Base-by-base conservation (phyloP, 208 protist genomes). In the Herpetomonas tarakana region DNA sequence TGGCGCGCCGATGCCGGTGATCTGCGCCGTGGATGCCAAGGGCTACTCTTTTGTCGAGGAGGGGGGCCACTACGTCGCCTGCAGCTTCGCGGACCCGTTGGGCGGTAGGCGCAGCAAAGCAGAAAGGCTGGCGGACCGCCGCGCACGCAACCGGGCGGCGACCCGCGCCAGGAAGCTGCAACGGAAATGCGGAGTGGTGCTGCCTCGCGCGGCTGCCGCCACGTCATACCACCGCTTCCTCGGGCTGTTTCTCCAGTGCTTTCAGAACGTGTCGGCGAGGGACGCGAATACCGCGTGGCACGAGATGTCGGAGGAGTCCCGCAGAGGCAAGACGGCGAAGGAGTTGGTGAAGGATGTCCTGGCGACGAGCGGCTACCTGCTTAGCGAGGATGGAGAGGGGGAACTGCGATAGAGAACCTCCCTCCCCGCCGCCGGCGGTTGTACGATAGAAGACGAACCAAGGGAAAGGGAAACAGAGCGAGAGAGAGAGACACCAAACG, bases 11-110 rank as follows among this genome's bases (percentile, higher is more conserved):
- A 26, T 35, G 11, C 58, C 68, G 22, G 65, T 70, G 12, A 78
- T 90, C 21, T 65, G 73, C 9, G 71, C 83, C 3, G 78, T 86
- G 29, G 76, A 90, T 49, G 67, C 69, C 16, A 49, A 52, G 3
- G 83, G 83, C 2, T 62, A 65, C 7, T 90, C 84, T 63, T 29
- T 74, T 3, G 79, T 86, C 1, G 62, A 67, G 41, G 54, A 76
- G 0, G 68, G 71, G 16, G 57, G 39, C 2, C 51, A 25, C 1
- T 90, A 90, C 59, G 50, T 58, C 18, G 69, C 76, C 0, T 62
- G 31, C 46, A 52, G 65, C 21, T 62, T 78, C 44, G 19, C 44
- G 6, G 44, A 49, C 3, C 44, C 44, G 9, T 22, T 22, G 3
- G 16, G 6, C 4, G 19, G 19, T 24, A 4, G 16, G 11, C 44